Base-by-base conservation (phyloP, 352 stramenopile species). In the Sclerospora graminicola region DNA sequence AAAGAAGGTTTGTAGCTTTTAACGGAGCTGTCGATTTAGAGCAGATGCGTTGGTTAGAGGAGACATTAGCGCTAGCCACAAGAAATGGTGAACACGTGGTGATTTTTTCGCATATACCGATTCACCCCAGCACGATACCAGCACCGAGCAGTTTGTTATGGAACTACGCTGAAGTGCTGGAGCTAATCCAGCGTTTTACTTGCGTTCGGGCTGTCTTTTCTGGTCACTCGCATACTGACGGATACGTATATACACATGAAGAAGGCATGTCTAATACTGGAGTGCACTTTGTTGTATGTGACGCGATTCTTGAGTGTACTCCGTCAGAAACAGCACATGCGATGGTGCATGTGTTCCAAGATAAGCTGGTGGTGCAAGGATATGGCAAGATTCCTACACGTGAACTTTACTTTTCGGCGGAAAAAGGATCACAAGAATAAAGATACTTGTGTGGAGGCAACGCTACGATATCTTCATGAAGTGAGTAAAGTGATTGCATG, bases 91-190 rank as follows among this genome's bases (percentile, higher is more conserved):
- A 88, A 39, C 38, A 86, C 28, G 75, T 89, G 26, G 34, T 92
- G 8, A 41, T 92, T 8, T 89, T 89, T 49, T 69, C 69, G 11
- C 80, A 92, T 41, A 65, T 84, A 4, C 80, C 80, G 8, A 52
- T 86, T 20, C 72, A 85, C 30, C 74, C 69, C 0, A 63, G 34
- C 19, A 66, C 68, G 13, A 41, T 45, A 29, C 56, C 58, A 5
- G 28, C 43, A 35, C 46, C 59, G 36, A 66, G 65, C 9, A 65
- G 58, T 39, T 50, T 89, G 42, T 58, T 89, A 10, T 92, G 80
- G 80, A 89, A 92, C 51, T 89, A 85, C 55, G 49, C 78, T 16
- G 64, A 81, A 45, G 48, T 89, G 14, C 41, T 89, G 14, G 48
- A 53, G 16, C 35, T 78, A 14, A 59, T 89, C 15, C 45, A 59